These are phyloP conservation scores for Scheffersomyces cryptocercus DNA, from an alignment of 1,139 yeast species.

Conservation along the genomic window DNA sequence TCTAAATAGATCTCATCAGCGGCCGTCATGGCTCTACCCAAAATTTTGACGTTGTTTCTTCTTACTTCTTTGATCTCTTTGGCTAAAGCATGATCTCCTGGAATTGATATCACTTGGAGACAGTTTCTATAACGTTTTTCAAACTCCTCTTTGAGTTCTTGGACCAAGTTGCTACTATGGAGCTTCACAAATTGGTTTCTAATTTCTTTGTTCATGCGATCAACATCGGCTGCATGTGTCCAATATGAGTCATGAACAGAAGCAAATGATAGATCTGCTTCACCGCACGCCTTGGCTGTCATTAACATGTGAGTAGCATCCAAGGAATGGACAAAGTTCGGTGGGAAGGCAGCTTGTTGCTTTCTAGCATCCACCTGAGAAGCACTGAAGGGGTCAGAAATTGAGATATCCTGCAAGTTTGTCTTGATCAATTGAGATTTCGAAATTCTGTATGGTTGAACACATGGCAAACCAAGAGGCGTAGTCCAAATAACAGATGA, in stretches of 20 bases:
- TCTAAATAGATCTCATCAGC: conserved; percentile 78
- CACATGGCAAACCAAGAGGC: conserved; percentile 90
- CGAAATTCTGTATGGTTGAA: conserved; percentile 86
- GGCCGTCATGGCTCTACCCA: conserved; percentile 61
- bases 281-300: conserved; percentile 82
- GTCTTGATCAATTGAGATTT: conserved; percentile 69
- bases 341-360: conserved; percentile 93
- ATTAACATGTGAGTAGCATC: conserved; percentile 97
- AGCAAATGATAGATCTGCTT: conserved; percentile 73
- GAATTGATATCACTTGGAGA: conserved; percentile 60
- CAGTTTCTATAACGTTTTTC: conserved; percentile 75
- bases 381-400: conserved; percentile 80
- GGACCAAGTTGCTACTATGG: conserved; percentile 73
- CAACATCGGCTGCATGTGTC: conserved; percentile 93
- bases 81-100: conserved; percentile 56
- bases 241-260: conserved; percentile 98
- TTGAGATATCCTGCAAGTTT: conserved; percentile 77
- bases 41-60: conserved; percentile 45
- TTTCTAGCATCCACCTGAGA: conserved; percentile 84
- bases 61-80: conserved; percentile 51
- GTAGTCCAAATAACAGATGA: conserved; percentile 97
- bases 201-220: conserved; percentile 66
- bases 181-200: conserved; percentile 79
- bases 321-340: conserved; percentile 90
- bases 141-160: conserved; percentile 74